Evolutionary conservation across 2,329 filamentous ascomycete genomes (phyloP), one percentile per base, ranked within the genome.

Genomic region (Exophiala sideris): DNA sequence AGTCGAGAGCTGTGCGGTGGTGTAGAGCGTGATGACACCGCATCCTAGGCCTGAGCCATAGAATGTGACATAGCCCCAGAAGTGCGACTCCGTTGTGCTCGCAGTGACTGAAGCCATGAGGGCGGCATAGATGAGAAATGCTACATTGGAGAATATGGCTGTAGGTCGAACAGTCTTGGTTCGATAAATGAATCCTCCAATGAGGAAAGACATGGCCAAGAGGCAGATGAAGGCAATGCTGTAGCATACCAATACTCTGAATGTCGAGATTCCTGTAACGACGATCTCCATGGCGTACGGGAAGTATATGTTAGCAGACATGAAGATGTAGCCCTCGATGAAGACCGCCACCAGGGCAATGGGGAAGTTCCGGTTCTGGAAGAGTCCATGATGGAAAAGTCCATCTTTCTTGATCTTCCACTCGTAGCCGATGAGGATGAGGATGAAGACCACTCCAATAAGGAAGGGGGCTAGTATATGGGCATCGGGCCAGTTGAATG

Each of bases 331-430:
- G n/a, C 45, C 45, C 14, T 47, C 45, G 32, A 53, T 44, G 7
- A 32, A 49, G 21, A 50, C 34, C n/a, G 24, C 32, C 3, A 14
- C 82, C 1, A 82, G 54, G 55, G 84, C 71, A 1, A 88, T 72
- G 0, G 83, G 76, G 10, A 72, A 73, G 87, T 87, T 12, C 83
- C 73, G 45, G 75, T 74, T 63, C 85, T 80, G 45, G 80, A 78
- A 41, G 81, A 77, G 14, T 71, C 65, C 5, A 72, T 68, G 0
- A 77, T 71, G 71, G 29, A 84, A 67, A 1, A 69, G 45, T 1
- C 73, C 71, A 0, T 76, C 79, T 0, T 81, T 76, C 6, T 73
- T 73, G 64, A 86, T 77, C 5, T 79, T 70, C 57, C 79, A 79
- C 66, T 84, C 76, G 69, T 82, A 79, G 53, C 74, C 67, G 24